Base-by-base conservation (phyloP, 805 yeast species). In the Candida berthetii region DNA sequence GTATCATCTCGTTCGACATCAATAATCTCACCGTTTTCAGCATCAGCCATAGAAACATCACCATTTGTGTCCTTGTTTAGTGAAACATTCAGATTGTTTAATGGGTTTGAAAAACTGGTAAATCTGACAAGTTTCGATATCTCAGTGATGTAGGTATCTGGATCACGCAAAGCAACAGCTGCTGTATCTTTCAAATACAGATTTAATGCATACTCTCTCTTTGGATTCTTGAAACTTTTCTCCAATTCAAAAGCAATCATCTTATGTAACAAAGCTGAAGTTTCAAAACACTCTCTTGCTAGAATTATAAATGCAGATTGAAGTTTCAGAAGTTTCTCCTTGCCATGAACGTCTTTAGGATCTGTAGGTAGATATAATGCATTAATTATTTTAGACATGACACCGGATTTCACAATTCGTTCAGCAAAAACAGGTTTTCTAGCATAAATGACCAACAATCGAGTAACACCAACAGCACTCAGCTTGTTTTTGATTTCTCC, bases 221-320 rank as follows among this genome's bases (percentile, higher is more conserved):
- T 53, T 36, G 56, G 61, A 1, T 63, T 53, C 1, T 58, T 57
- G 37, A 80, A 69, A 25, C 69, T 61, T 20, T 62, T 65, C 3
- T 69, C 57, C 10, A 85, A 55, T 42, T 82, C 88, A 18, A 70
- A 64, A 1, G 62, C 50, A 52, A 86, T 74, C 31, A 74, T 61
- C 9, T 64, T 63, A 24, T 67, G 64, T 5, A 87, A 62, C 11
- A 75, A 62, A 0, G 68, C 71, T 0, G 64, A 57, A 3, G 78
- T 73, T 58, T 89, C 97, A 56, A 82, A 78, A 43, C 89, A 80
- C 35, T 84, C 68, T 55, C 96, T 73, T 1, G 82, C 57, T 28
- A 88, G 62, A 11, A 77, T 64, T 1, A 78, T 66, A 17, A 80
- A 65, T 1, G 76, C 58, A 6, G 71, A 63, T 44, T 78, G 80